Evolutionary conservation across 495 filamentous ascomycete species (phyloP).

Genomic region (Hypoxylon lenormandii): DNA sequence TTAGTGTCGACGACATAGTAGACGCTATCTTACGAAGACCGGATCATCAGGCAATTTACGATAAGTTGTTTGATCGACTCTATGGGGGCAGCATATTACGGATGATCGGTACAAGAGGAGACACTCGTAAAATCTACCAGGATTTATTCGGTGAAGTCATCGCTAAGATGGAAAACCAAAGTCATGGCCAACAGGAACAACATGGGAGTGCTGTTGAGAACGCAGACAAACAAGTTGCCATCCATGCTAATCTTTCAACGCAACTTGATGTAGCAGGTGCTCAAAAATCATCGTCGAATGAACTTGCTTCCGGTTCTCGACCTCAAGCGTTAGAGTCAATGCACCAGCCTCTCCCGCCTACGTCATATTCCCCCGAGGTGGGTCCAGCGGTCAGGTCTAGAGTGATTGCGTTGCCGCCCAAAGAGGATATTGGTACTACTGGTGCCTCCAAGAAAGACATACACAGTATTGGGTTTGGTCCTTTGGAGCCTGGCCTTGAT

Average conservation of each 20-base stretch:
- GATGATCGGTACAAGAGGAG: conserved; percentile 4
- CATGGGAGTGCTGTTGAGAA: not conserved
- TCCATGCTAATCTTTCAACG: not conserved
- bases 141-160: conserved; percentile 7
- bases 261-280: not conserved
- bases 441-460: no score
- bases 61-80: conserved; percentile 7
- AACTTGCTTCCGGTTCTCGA: not conserved
- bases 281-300: not conserved
- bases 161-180: not conserved
- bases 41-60: not conserved
- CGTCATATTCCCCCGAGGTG: no score
- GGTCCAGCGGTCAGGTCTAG: no score
- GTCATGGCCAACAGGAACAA: not conserved
- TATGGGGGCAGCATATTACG: not conserved
- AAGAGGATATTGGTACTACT: no score
- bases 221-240: no score
- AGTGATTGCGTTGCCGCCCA: no score
- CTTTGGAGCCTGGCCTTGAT: not conserved
- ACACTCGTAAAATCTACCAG: not conserved
- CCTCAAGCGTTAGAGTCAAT: no score
- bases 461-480: not conserved
- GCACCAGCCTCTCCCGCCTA: no score
- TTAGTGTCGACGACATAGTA: not conserved
- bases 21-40: conserved; percentile 4